These are phyloP conservation scores for Hyaloscypha variabilis DNA, from an alignment of 495 filamentous ascomycete species.

Conservation along the genomic window DNA sequence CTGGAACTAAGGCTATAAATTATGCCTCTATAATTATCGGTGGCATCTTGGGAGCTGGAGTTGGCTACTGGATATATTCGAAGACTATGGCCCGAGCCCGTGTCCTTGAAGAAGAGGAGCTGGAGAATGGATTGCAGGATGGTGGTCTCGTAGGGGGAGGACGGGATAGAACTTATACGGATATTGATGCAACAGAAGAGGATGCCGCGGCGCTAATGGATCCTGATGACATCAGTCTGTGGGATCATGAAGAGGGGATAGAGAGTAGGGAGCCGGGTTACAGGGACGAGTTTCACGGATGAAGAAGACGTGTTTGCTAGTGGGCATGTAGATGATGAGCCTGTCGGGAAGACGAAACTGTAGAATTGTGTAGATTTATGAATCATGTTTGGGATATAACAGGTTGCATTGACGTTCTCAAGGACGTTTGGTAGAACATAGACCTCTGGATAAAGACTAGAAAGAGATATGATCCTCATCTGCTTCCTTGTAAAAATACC, in stretches of 20 bases:
- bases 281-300: slow-evolving; percentile 22
- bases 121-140: slow-evolving; percentile 34
- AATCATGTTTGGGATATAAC: neutral
- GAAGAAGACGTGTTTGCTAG: slow-evolving; percentile 19
- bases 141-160: slow-evolving; percentile 22
- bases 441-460: neutral
- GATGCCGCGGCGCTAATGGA: slow-evolving; percentile 42
- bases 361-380: neutral
- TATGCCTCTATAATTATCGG: slow-evolving; percentile 75
- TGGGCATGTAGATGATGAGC: slow-evolving; percentile 13
- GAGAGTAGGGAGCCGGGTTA: slow-evolving; percentile 35
- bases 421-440: neutral
- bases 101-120: slow-evolving; percentile 82
- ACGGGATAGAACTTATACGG: slow-evolving; percentile 30
- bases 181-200: slow-evolving; percentile 18
- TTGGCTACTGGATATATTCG: slow-evolving; percentile 84
- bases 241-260: slow-evolving; percentile 33
- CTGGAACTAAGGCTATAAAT: slow-evolving; percentile 71
- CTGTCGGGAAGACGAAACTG: neutral
- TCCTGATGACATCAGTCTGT: slow-evolving; percentile 63
- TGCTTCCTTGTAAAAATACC: too few species aligned
- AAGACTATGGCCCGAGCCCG: slow-evolving; percentile 81
- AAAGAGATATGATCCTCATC: neutral
- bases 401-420: neutral
- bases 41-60: slow-evolving; percentile 69